These are phyloP conservation scores for Coprinopsis sp. DNA, from an alignment of 768 basidiomycete genomes.

Conservation along the genomic window DNA sequence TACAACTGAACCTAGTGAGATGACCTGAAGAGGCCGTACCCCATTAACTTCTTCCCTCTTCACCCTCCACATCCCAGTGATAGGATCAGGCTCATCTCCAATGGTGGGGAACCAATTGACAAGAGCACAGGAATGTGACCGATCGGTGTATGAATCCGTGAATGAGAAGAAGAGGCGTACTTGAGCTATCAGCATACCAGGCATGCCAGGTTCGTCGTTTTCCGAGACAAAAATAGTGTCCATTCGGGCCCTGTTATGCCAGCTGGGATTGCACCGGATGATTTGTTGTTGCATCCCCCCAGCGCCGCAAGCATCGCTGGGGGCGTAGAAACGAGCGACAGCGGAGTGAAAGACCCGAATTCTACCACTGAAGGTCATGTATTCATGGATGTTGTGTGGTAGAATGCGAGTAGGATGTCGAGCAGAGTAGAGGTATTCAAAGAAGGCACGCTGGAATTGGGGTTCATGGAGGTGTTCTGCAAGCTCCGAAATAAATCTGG, in stretches of 20 bases:
- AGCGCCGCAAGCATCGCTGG: slow-evolving; percentile 26
- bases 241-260: slow-evolving; percentile 14
- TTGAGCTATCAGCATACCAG: slow-evolving; percentile 2
- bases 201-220: slow-evolving; percentile 19
- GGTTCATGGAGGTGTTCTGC: slow-evolving; percentile 15
- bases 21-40: slow-evolving; percentile 17
- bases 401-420: slow-evolving; percentile 7
- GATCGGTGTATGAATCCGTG: slow-evolving; percentile 1
- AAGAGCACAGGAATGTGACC: slow-evolving; percentile 20
- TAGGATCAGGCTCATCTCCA: slow-evolving; percentile 14
- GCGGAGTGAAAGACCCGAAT: slow-evolving; percentile 25
- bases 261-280: slow-evolving; percentile 23
- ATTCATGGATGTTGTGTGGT: slow-evolving; percentile 5
- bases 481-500: slow-evolving; percentile 11
- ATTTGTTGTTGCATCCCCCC: slow-evolving; percentile 24
- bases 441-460: slow-evolving; percentile 12
- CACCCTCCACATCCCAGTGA: slow-evolving; percentile 31
- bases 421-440: slow-evolving; percentile 14
- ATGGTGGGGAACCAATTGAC: slow-evolving; percentile 23
- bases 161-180: slow-evolving; percentile 4
- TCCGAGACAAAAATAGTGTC: slow-evolving; percentile 29
- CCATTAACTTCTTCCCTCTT: slow-evolving; percentile 13
- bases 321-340: slow-evolving; percentile 21
- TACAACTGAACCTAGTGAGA: too few species aligned
- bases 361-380: slow-evolving; percentile 12